These are phyloP conservation scores for Eucalyptus caleyi DNA, from an alignment of 345 rosid species.

Conservation along the genomic window DNA sequence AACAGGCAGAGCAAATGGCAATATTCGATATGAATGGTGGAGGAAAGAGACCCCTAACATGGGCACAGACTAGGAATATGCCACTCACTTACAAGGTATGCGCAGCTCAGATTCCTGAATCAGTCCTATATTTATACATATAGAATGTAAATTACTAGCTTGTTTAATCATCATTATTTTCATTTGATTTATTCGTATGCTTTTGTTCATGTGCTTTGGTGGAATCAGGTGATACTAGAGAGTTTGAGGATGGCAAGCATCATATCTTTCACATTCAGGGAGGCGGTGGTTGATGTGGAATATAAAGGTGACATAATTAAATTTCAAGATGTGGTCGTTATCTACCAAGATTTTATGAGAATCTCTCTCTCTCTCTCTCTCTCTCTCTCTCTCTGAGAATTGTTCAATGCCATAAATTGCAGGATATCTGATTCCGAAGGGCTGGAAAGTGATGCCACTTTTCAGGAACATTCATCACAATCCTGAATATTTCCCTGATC, in stretches of 20 bases:
- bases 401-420: not conserved
- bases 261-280: slow-evolving; percentile 88
- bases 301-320: slow-evolving; percentile 40
- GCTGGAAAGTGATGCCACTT: slow-evolving; percentile 99
- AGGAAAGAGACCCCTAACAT: slow-evolving; percentile 44
- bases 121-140: not conserved
- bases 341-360: not conserved
- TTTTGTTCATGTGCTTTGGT: not conserved
- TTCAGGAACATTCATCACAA: slow-evolving; percentile 93
- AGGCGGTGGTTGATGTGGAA: slow-evolving; percentile 82
- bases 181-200: not conserved
- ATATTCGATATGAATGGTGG: slow-evolving; percentile 32
- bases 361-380: not conserved
- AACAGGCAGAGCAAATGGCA: slow-evolving; percentile 62
- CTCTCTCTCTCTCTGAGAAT: not conserved
- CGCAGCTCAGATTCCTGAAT: not conserved
- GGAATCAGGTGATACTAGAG: slow-evolving; percentile 44
- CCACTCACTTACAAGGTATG: slow-evolving; percentile 56
- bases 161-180: not conserved
- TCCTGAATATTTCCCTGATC: slow-evolving; percentile 59
- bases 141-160: not conserved
- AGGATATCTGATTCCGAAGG: slow-evolving; percentile 90
- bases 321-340: not conserved
- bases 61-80: slow-evolving; percentile 83
- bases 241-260: slow-evolving; percentile 84